Evolutionary conservation across 495 filamentous ascomycete genomes (phyloP), one percentile per base, ranked within the genome.

Genomic region (Tuber aestivum): DNA sequence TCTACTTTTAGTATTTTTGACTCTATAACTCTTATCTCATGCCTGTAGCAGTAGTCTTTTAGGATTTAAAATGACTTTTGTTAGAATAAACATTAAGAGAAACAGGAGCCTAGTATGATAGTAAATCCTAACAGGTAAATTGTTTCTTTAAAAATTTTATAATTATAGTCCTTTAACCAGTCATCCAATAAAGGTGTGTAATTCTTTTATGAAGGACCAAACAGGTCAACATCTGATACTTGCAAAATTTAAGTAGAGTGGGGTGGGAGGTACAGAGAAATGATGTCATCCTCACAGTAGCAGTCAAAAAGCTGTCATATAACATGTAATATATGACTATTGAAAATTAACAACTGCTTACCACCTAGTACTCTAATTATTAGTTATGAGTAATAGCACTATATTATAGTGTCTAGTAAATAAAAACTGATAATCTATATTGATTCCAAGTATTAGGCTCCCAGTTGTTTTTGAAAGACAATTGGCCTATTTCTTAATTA

Each of bases 261-360:
- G 72, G 7, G 77, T 70, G 73, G 83, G 72, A 83, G 77, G 69
- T 71, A 82, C 20, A 83, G 41, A 40, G 74, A 42, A 32, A 83
- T 80, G 65, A 84, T 83, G 70, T 82, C 48, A 68, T 81, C 73
- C 21, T 80, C 73, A 0, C 42, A 50, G 50, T 72, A 82, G n/a
- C 80, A 75, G 74, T 75, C 32, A 70, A 80, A 76, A 42, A 84
- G 81, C 72, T 78, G 44, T 32, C 76, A 72, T 18, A 69, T 76
- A 37, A 76, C 65, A 77, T 84, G 77, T 40, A 78, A 83, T 2
- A 70, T 56, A 77, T 84, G 74, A 20, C 80, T 61, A 72, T 84
- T 76, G 14, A 84, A 69, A 73, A 84, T 76, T 7, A 84, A 74
- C 27, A 84, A 70, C 38, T 76, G 70, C 69, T 41, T 41, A 9